These are phyloP conservation scores for Isatis lusitanica DNA, from an alignment of 441 rosid genomes.

Conservation along the genomic window DNA sequence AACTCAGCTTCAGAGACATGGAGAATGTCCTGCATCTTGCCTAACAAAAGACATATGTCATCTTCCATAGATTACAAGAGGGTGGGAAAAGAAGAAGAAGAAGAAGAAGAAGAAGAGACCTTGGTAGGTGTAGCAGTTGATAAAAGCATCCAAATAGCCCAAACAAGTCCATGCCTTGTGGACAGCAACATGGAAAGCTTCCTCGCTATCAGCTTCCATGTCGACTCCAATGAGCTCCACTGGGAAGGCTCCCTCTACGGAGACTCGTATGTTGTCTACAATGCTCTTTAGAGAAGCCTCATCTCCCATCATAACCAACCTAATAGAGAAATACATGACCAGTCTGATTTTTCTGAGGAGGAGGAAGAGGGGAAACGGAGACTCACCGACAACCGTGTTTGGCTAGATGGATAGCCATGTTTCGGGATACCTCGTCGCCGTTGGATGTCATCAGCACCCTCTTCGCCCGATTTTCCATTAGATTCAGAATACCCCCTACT, in stretches of 20 bases:
- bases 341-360: no score
- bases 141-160: constrained; percentile 73
- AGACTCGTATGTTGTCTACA: constrained; percentile 43
- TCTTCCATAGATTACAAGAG: not conserved
- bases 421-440: constrained; percentile 72
- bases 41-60: not conserved
- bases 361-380: not conserved
- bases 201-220: constrained; percentile 73
- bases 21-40: constrained; percentile 69
- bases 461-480: constrained; percentile 35
- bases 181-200: constrained; percentile 63
- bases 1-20: constrained; percentile 60
- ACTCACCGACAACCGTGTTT: constrained; percentile 69
- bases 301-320: constrained; percentile 79
- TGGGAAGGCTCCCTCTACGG: constrained; percentile 33
- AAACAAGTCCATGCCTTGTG: constrained; percentile 54
- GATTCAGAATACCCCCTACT: not conserved
- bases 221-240: constrained; percentile 62
- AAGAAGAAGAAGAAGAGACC: not conserved
- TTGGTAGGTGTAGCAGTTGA: constrained; percentile 65
- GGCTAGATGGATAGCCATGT: constrained; percentile 69
- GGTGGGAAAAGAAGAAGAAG: not conserved
- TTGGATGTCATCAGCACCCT: constrained; percentile 72
- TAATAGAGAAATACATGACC: no score
- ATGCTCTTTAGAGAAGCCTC: constrained; percentile 47